Conservation (phyloP, 495 filamentous ascomycete genomes). For the Neurospora sp. region DNA sequence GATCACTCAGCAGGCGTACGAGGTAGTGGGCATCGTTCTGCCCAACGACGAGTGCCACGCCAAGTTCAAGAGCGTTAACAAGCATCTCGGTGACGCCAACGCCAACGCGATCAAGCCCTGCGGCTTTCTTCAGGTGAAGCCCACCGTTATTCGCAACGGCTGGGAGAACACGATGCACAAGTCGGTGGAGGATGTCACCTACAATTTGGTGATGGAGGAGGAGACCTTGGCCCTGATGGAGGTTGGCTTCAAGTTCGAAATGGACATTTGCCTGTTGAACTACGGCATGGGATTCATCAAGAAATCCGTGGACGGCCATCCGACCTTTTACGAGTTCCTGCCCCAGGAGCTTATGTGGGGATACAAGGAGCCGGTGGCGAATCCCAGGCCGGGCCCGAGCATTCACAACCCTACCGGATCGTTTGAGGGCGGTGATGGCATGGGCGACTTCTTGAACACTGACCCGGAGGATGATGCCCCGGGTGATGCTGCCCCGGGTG, state of each 20-base stretch:
- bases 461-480: not conserved
- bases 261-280: slow-evolving; percentile 51
- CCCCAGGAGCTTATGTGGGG: slow-evolving; percentile 61
- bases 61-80: slow-evolving; percentile 10
- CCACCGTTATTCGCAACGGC: slow-evolving; percentile 26
- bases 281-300: slow-evolving; percentile 48
- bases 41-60: slow-evolving; percentile 12
- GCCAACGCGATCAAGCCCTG: slow-evolving; percentile 8
- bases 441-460: slow-evolving; percentile 1
- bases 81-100: slow-evolving; percentile 13
- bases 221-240: slow-evolving; percentile 50
- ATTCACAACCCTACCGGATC: slow-evolving; percentile 13
- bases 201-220: slow-evolving; percentile 22
- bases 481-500: not conserved
- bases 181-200: slow-evolving; percentile 4
- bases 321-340: slow-evolving; percentile 51
- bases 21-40: slow-evolving; percentile 18
- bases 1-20: slow-evolving; percentile 23
- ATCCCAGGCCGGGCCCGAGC: slow-evolving; percentile 25
- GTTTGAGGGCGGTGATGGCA: slow-evolving; percentile 11
- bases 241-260: slow-evolving; percentile 67
- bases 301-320: slow-evolving; percentile 48
- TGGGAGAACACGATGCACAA: slow-evolving; percentile 21
- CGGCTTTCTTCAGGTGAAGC: slow-evolving; percentile 28
- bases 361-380: slow-evolving; percentile 48